Conservation (phyloP, 2,329 filamentous ascomycete genomes). For the Alternaria incomplexa region DNA sequence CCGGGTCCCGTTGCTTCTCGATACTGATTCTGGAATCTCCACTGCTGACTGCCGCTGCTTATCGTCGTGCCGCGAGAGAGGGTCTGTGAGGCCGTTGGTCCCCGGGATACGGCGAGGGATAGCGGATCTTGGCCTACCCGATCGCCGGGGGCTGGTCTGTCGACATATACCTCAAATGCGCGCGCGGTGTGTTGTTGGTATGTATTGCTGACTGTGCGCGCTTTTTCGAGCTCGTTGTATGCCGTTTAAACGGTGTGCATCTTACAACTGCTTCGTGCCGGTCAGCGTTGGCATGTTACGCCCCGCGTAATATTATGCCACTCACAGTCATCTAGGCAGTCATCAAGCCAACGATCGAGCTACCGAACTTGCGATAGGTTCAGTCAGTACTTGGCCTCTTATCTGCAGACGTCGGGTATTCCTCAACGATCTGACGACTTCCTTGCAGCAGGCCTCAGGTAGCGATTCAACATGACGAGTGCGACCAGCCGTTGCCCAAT, state of each 20-base stretch:
- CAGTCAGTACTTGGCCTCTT: neutral
- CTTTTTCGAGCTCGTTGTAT: neutral
- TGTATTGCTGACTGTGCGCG: neutral
- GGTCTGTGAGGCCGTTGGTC: neutral
- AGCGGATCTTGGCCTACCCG: neutral
- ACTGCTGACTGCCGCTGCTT: neutral
- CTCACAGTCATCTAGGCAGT: neutral
- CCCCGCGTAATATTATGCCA: neutral
- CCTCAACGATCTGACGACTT: neutral
- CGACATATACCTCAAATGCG: neutral
- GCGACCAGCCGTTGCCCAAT: neutral
- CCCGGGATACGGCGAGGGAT: neutral
- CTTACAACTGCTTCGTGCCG: neutral
- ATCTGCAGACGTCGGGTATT: neutral
- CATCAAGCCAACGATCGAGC: neutral
- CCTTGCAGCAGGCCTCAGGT: neutral
- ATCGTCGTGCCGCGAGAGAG: neutral
- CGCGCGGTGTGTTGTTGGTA: neutral
- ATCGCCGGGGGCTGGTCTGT: neutral
- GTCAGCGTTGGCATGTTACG: neutral
- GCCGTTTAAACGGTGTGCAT: neutral
- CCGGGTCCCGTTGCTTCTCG: slow-evolving; percentile 1
- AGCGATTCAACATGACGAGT: neutral
- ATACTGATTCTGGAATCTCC: neutral
- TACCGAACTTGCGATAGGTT: neutral